Evolutionary conservation across 2,329 filamentous ascomycete species (phyloP).

Genomic region (Mollisia scopiformis): DNA sequence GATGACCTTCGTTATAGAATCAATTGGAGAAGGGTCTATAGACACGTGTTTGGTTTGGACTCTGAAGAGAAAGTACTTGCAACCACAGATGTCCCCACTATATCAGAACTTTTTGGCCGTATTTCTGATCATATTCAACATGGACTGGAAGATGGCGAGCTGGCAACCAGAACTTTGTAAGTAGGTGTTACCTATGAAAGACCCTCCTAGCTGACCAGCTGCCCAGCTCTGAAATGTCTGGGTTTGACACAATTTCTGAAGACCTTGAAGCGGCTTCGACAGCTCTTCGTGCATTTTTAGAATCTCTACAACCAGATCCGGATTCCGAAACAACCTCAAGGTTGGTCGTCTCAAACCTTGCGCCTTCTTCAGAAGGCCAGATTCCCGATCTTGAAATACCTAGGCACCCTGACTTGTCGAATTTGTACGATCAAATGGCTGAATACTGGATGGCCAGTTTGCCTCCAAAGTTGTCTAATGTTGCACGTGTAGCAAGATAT

Average conservation of each 20-base stretch:
- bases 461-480: constrained; percentile 27
- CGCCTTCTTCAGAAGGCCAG: constrained; percentile 14
- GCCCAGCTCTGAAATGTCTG: constrained; percentile 29
- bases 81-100: neutral
- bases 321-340: constrained; percentile 14
- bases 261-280: constrained; percentile 31
- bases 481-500: constrained; percentile 33
- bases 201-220: neutral
- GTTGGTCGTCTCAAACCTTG: constrained; percentile 27
- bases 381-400: constrained; percentile 4
- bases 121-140: constrained; percentile 15
- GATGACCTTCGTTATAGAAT: constrained; percentile 22
- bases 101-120: constrained; percentile 17
- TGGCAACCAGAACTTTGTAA: constrained; percentile 26
- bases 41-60: constrained; percentile 11
- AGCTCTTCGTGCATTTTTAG: constrained; percentile 25
- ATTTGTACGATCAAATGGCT: constrained; percentile 35
- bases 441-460: constrained; percentile 35
- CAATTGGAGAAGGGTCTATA: constrained; percentile 25
- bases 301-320: constrained; percentile 20
- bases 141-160: constrained; percentile 14
- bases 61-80: neutral
- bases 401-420: constrained; percentile 22
- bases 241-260: constrained; percentile 20
- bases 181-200: neutral